Evolutionary conservation across 495 filamentous ascomycete genomes (phyloP).

Genomic region (Xylaria intraflava): DNA sequence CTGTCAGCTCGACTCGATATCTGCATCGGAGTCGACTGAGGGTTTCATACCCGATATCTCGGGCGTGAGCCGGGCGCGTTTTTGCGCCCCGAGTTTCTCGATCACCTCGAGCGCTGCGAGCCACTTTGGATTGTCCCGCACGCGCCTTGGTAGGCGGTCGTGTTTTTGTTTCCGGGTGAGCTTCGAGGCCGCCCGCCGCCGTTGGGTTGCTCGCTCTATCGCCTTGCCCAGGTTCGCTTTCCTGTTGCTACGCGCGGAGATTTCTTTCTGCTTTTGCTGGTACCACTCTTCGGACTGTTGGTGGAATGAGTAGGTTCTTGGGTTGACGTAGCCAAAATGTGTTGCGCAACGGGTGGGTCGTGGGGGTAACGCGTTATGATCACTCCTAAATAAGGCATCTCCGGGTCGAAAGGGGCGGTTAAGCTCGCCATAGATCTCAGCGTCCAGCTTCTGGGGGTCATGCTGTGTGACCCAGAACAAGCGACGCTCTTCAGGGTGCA

Average conservation of each 20-base stretch:
- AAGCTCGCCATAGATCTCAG: slow-evolving; percentile 21
- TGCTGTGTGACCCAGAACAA: slow-evolving; percentile 19
- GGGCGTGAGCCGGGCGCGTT: background rate
- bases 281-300: slow-evolving; percentile 34
- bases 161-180: background rate
- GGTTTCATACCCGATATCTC: background rate
- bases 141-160: slow-evolving; percentile 18
- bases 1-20: background rate
- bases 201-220: slow-evolving; percentile 18
- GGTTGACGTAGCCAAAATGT: slow-evolving; percentile 36
- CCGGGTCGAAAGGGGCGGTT: slow-evolving; percentile 22
- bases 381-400: slow-evolving; percentile 14
- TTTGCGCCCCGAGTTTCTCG: slow-evolving; percentile 13
- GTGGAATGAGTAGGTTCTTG: slow-evolving; percentile 35
- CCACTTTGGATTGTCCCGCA: slow-evolving; percentile 22
- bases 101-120: slow-evolving; percentile 22
- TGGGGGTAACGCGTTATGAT: slow-evolving; percentile 9
- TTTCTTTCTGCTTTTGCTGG: slow-evolving; percentile 35
- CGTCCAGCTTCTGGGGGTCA: slow-evolving; percentile 19
- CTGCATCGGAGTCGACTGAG: background rate
- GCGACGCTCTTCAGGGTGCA: slow-evolving; percentile 17
- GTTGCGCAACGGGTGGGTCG: slow-evolving; percentile 17
- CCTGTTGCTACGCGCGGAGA: slow-evolving; percentile 31
- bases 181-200: slow-evolving; percentile 15
- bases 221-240: slow-evolving; percentile 35